Conservation (phyloP, 2,329 filamentous ascomycete species). For the Cyphellophora europaea region DNA sequence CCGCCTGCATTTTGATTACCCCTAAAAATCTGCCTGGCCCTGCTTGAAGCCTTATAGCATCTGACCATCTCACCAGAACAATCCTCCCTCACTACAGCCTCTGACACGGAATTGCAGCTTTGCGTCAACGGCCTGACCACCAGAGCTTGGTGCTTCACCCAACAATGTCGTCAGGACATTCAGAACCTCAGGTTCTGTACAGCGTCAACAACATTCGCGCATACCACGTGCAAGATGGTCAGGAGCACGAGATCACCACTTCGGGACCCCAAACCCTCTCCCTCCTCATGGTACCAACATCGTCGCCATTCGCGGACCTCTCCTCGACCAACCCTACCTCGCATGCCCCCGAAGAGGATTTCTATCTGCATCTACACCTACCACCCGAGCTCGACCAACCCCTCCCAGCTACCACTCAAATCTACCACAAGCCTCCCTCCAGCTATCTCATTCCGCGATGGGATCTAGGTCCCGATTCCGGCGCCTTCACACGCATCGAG, state of each 20-base stretch:
- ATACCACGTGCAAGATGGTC: slow-evolving; percentile 82
- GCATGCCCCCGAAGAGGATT: slow-evolving; percentile 66
- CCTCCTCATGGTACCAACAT: slow-evolving; percentile 89
- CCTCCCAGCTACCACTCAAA: slow-evolving; percentile 88
- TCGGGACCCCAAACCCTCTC: slow-evolving; percentile 86
- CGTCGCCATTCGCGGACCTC: slow-evolving; percentile 54
- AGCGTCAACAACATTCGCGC: slow-evolving; percentile 72
- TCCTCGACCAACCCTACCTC: slow-evolving; percentile 48
- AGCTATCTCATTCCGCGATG: slow-evolving; percentile 93
- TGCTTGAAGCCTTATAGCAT: too few species aligned
- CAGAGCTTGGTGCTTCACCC: too few species aligned
- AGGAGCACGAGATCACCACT: slow-evolving; percentile 71
- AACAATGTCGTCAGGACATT: too few species aligned
- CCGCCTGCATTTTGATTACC: too few species aligned
- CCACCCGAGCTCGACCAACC: slow-evolving; percentile 91
- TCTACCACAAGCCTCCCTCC: slow-evolving; percentile 87
- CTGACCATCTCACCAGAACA: too few species aligned
- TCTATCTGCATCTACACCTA: slow-evolving; percentile 91
- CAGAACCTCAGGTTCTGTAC: slow-evolving; percentile 48
- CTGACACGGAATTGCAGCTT: too few species aligned
- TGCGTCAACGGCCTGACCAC: too few species aligned
- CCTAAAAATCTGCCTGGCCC: too few species aligned
- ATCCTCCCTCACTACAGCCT: too few species aligned
- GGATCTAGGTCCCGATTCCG: slow-evolving; percentile 81
- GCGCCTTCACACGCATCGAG: slow-evolving; percentile 86